These are phyloP conservation scores for Colletotrichum lupini DNA, from an alignment of 2,329 filamentous ascomycete species.

Conservation along the genomic window DNA sequence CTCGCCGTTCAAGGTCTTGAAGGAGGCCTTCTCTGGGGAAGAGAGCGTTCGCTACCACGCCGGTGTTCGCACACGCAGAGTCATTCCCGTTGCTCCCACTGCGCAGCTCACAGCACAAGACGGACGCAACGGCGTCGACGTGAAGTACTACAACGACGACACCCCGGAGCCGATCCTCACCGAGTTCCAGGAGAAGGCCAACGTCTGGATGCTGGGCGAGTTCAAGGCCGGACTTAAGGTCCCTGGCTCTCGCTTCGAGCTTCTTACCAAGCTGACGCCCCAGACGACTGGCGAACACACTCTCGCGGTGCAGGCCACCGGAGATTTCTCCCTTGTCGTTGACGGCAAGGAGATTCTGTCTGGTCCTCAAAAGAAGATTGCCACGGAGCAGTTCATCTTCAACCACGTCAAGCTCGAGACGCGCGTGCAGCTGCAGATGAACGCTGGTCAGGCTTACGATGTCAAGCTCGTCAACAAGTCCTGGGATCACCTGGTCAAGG, in stretches of 20 bases:
- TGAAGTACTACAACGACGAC: slow-evolving; percentile 36
- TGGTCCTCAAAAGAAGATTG: slow-evolving; percentile 28
- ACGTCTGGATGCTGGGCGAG: slow-evolving; percentile 38
- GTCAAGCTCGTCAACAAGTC: slow-evolving; percentile 31
- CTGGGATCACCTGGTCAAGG: slow-evolving; percentile 11
- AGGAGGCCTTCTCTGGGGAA: not conserved
- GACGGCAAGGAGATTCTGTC: slow-evolving; percentile 32
- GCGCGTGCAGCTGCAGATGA: slow-evolving; percentile 25
- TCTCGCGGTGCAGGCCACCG: slow-evolving; percentile 31
- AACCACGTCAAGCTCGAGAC: slow-evolving; percentile 37
- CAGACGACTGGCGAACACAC: slow-evolving; percentile 34
- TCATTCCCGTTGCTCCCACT: slow-evolving; percentile 30
- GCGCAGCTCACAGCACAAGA: slow-evolving; percentile 18
- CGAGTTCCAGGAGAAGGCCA: slow-evolving; percentile 35
- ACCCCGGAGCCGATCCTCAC: slow-evolving; percentile 12
- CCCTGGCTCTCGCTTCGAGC: slow-evolving; percentile 32
- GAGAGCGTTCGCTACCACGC: not conserved
- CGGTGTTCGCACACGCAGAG: slow-evolving; percentile 27
- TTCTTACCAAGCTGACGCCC: slow-evolving; percentile 32
- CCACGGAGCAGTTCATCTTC: slow-evolving; percentile 38
- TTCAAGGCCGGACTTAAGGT: slow-evolving; percentile 34
- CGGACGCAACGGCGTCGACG: slow-evolving; percentile 32
- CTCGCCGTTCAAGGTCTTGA: slow-evolving; percentile 25
- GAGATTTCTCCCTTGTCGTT: slow-evolving; percentile 27
- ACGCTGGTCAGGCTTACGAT: slow-evolving; percentile 26